phyloP scores from a whole-genome alignment of 805 yeast species.

The Metschnikowia anglica region DNA sequence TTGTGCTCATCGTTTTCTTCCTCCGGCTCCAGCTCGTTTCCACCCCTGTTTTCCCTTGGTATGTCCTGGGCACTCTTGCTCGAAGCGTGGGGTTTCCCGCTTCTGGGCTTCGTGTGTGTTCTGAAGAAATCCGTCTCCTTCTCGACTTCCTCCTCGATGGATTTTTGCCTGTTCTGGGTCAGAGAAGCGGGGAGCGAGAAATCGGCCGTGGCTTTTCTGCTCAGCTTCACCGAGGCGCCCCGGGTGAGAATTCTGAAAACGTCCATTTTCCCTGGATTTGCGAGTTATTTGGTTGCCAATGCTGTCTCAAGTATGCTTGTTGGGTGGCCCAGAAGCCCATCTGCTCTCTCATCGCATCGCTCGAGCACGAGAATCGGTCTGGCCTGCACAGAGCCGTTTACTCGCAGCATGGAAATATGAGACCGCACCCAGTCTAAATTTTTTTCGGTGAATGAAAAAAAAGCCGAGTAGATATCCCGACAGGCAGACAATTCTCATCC shows the following conservation, averaged over 20 bases:
- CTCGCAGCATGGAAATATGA: too few species aligned
- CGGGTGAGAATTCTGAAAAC: constrained; percentile 80
- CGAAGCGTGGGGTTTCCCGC: constrained; percentile 12
- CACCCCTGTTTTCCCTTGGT: neutral
- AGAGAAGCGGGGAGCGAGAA: constrained; percentile 30
- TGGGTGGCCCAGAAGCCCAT: too few species aligned
- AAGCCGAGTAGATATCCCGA: too few species aligned
- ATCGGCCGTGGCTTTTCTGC: constrained; percentile 46
- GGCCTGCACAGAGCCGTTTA: too few species aligned
- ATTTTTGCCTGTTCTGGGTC: constrained; percentile 33
- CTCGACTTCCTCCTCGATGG: constrained; percentile 52
- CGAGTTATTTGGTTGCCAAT: neutral
- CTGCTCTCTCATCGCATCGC: too few species aligned
- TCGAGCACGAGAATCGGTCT: too few species aligned
- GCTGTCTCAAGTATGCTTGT: too few species aligned
- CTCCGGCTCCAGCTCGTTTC: constrained; percentile 15
- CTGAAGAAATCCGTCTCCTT: constrained; percentile 83
- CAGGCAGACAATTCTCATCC: too few species aligned
- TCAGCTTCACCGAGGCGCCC: constrained; percentile 77
- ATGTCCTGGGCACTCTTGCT: neutral
- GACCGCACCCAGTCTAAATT: constrained; percentile 4
- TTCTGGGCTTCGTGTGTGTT: constrained; percentile 15
- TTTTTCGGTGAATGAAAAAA: constrained; percentile 1
- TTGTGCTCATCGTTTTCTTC: constrained; percentile 29
- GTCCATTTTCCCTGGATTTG: constrained; percentile 56